A percentile compares a stretch with the other conserved stretches of the same genome.
Conservation (phyloP, 2,329 filamentous ascomycete species). For the Arthrobotrys iridis region DNA sequence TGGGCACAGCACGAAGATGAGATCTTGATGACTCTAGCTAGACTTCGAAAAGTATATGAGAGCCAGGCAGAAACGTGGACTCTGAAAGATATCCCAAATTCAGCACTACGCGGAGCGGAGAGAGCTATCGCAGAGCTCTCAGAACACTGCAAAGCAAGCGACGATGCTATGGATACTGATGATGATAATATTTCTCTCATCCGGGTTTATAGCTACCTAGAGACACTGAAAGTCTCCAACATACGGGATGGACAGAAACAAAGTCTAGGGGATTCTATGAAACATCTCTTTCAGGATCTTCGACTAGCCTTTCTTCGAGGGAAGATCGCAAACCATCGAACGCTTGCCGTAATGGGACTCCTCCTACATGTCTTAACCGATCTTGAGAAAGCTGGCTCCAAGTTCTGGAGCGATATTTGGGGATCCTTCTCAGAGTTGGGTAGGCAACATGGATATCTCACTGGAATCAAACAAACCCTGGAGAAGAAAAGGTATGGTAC, state of each 20-base stretch:
- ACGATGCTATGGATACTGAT: slow-evolving; percentile 35
- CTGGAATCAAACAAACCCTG: slow-evolving; percentile 19
- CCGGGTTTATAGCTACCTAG: slow-evolving; percentile 31
- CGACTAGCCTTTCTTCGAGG: neutral
- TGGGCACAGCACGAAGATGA: slow-evolving; percentile 30
- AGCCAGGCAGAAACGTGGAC: slow-evolving; percentile 28
- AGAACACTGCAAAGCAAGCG: neutral
- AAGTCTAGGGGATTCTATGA: neutral
- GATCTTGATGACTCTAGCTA: slow-evolving; percentile 29
- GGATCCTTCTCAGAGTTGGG: slow-evolving; percentile 20
- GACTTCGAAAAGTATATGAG: slow-evolving; percentile 23
- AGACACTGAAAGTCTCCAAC: slow-evolving; percentile 15
- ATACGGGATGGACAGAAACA: neutral
- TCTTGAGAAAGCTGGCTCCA: neutral
- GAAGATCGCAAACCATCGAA: neutral
- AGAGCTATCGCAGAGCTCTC: slow-evolving; percentile 3
- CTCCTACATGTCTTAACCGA: slow-evolving; percentile 16
- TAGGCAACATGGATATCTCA: slow-evolving; percentile 10
- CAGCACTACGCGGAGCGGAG: slow-evolving; percentile 3
- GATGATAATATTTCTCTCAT: slow-evolving; percentile 12
- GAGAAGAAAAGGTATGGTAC: slow-evolving; percentile 33
- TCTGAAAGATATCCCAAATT: slow-evolving; percentile 4
- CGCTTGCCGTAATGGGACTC: slow-evolving; percentile 20
- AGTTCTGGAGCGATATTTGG: slow-evolving; percentile 25
- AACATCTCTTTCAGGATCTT: neutral